Evolutionary conservation across 2,329 filamentous ascomycete genomes (phyloP), one percentile per base, ranked within the genome.

Genomic region (Aspergillus sp.): DNA sequence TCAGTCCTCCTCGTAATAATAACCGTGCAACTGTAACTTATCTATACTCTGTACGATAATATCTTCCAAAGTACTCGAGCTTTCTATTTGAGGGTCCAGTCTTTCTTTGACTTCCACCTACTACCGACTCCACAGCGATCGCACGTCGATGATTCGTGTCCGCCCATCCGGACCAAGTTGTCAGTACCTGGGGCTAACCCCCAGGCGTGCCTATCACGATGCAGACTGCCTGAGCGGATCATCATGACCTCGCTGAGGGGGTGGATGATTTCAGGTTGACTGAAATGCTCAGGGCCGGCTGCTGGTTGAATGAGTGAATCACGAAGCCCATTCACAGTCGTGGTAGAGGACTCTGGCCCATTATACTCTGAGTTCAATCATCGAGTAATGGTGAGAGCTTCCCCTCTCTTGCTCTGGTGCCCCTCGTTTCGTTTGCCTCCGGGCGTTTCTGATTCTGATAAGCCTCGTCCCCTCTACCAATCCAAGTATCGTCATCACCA

Each of bases 361-460:
- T 31, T 31, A 31, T 31, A 31, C 27, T 31, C 27, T 31, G 27
- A 9, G 9, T 14, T 37, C 12, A 37, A 37, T 37, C 12, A 37
- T 15, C 15, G 35, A n/a, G 12, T 15, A 37, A 37, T 37, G 14
- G 35, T 37, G 5, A 6, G 12, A 15, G 35, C 31, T 51, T 51
- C 15, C 23, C 50, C 35, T 55, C 35, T 37, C 35, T 19, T 19
- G 35, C 33, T 46, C 56, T 46, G 35, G 57, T 64, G 59, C 62
- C 64, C 61, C 62, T 64, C 62, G 59, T 62, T 62, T 62, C 60
- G 52, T 52, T 58, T 43, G 56, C 57, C 54, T 56, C 64, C 64
- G 62, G 66, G 62, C 63, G 63, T 66, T 62, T 62, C 65, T 63
- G 64, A 63, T 72, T 70, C 69, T 67, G 69, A 72, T 70, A 68